Conservation (phyloP, 2,329 filamentous ascomycete species). For the Domatiomyces globalis region DNA sequence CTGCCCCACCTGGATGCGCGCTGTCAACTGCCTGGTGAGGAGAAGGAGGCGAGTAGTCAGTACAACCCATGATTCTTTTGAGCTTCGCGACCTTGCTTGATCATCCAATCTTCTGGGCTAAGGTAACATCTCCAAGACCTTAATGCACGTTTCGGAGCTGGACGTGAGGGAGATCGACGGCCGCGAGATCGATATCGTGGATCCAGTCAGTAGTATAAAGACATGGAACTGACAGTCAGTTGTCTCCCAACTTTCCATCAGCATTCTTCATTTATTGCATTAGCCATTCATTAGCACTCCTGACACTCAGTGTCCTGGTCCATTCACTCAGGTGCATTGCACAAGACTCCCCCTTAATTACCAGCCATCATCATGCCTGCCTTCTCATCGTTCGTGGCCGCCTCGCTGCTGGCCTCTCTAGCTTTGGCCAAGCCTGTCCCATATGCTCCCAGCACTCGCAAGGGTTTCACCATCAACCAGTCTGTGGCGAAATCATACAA, state of each 20-base stretch:
- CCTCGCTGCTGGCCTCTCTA: slow-evolving; percentile 8
- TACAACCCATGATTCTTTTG: not conserved
- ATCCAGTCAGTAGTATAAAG: not conserved
- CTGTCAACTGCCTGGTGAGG: not conserved
- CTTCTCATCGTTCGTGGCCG: slow-evolving; percentile 7
- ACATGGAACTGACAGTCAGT: not conserved
- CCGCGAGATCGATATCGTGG: not conserved
- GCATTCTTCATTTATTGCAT: not conserved
- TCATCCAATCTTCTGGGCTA: not conserved
- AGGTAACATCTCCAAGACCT: not conserved
- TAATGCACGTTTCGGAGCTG: not conserved
- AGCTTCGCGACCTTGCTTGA: not conserved
- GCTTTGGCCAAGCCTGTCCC: slow-evolving; percentile 12
- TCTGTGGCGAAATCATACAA: slow-evolving; percentile 12
- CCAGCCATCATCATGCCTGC: slow-evolving; percentile 3
- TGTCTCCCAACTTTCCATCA: not conserved
- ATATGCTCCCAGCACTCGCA: slow-evolving; percentile 4
- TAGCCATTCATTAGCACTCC: not conserved
- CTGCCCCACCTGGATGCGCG: not conserved
- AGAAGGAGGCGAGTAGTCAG: not conserved
- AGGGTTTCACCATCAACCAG: slow-evolving; percentile 15
- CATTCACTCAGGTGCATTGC: too few relatives aligned
- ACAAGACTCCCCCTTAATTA: not conserved
- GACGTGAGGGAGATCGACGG: not conserved
- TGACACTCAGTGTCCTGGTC: not conserved